phyloP scores from a whole-genome alignment of 805 yeast species.

The Zygosaccharomyces siamensis region DNA sequence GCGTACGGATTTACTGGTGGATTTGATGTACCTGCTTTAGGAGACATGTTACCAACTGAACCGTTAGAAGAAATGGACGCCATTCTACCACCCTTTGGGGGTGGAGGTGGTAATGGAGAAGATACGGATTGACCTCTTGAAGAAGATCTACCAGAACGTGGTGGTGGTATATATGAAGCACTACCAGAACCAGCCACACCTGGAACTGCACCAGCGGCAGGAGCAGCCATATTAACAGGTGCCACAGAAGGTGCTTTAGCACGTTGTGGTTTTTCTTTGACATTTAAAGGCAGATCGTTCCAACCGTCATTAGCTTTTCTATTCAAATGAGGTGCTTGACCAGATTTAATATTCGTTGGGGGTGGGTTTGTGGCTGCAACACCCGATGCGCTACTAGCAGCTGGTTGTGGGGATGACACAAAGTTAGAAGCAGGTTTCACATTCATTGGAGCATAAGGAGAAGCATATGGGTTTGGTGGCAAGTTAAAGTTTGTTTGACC shows the following conservation, averaged over 20 bases:
- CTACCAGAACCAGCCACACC: slow-evolving; percentile 12
- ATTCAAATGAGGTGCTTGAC: slow-evolving; percentile 35
- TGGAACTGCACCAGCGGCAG: slow-evolving; percentile 10
- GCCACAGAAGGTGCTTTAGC: slow-evolving; percentile 39
- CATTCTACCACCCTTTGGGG: slow-evolving; percentile 17
- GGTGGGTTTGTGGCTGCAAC: slow-evolving; percentile 34
- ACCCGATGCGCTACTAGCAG: slow-evolving; percentile 46
- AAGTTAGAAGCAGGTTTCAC: slow-evolving; percentile 26
- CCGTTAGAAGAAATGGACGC: slow-evolving; percentile 17
- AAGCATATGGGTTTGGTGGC: slow-evolving; percentile 30
- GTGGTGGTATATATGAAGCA: slow-evolving; percentile 26
- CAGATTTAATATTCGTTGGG: slow-evolving; percentile 34
- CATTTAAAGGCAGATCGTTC: slow-evolving; percentile 35
- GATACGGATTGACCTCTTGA: slow-evolving; percentile 25
- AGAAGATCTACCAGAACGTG: slow-evolving; percentile 17
- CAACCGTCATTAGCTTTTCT: slow-evolving; percentile 37
- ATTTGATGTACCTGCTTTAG: slow-evolving; percentile 3
- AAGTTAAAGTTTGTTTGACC: slow-evolving; percentile 14
- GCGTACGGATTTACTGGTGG: slow-evolving; percentile 19
- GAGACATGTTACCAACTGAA: slow-evolving; percentile 7
- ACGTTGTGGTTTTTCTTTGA: slow-evolving; percentile 31
- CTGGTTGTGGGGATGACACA: slow-evolving; percentile 18
- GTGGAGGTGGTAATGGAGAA: slow-evolving; percentile 22
- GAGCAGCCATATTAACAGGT: slow-evolving; percentile 19
- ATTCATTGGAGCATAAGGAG: slow-evolving; percentile 28